Evolutionary conservation across 1,284 basidiomycete species (phyloP), one percentile per base, ranked within the genome.

Genomic region (Tilletia walkeri): DNA sequence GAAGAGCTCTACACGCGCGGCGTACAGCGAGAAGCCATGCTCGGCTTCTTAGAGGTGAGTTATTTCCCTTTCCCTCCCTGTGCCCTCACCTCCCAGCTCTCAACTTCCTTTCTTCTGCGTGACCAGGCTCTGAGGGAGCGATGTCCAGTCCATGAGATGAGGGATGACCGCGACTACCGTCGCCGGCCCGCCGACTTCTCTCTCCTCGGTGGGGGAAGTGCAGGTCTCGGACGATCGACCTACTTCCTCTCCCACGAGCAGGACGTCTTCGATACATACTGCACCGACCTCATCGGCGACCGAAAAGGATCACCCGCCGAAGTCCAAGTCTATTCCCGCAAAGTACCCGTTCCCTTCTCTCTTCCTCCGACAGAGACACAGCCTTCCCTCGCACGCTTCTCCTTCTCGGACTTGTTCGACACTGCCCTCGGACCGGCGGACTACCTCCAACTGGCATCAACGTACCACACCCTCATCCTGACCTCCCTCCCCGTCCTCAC

Each of bases 351-450:
- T 2, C 88, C 89, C 0, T 86, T 85, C 82, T 82, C 86, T 1
- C 79, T 80, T 12, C 36, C 70, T 6, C 68, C 77, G 0, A 71
- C 72, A 2, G 45, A 34, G 2, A 24, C 36, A 0, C 63, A 63
- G 14, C 85, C 84, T 0, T 84, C 83, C 1, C 85, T 85, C 2
- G 86, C 86, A 9, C 86, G 87, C 68, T 90, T 90, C 81, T 86
- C 86, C 0, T 91, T 91, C 78, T 76, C 85, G 3, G 86, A 90
- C 53, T 85, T 91, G 1, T 91, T 90, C 79, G 88, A 89, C 69
- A 85, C 88, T 85, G 86, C 89, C 0, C 85, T 91, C 0, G 90
- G 90, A 0, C 87, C 89, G 1, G 90, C 90, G 9, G 90, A 91
- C 82, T 91, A 91, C 80, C 85, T 90, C 53, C 88, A 89, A 0